Evolutionary conservation across 2,329 filamentous ascomycete species (phyloP).

Genomic region (Colletotrichum shisoi): DNA sequence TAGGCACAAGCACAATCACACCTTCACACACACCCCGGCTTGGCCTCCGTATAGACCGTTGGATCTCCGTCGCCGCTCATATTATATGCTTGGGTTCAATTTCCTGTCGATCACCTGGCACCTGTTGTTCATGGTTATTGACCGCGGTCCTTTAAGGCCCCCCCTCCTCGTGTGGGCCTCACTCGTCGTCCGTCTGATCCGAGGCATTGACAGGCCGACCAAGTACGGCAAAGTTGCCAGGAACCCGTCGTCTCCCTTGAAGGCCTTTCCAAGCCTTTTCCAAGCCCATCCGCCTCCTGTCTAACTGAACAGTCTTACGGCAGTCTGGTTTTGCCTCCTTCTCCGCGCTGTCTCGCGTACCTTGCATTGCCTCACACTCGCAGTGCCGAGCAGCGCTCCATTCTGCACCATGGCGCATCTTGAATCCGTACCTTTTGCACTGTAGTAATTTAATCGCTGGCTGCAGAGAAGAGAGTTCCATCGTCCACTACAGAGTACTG

Average conservation of each 20-base stretch:
- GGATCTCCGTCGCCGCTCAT: constrained; percentile 29
- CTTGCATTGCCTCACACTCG: constrained; percentile 6
- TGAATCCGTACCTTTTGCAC: background rate
- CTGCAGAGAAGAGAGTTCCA: background rate
- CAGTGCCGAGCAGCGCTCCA: background rate
- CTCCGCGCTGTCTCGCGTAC: constrained; percentile 16
- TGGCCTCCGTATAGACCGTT: constrained; percentile 23
- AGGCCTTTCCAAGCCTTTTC: background rate
- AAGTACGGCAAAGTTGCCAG: constrained; percentile 25
- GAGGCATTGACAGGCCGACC: constrained; percentile 22
- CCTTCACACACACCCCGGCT: constrained; percentile 17
- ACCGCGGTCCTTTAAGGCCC: background rate
- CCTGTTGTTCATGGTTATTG: constrained; percentile 22
- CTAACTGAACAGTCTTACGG: background rate
- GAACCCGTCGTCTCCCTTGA: constrained; percentile 30
- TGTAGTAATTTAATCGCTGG: background rate
- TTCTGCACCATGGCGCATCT: background rate
- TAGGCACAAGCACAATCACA: background rate
- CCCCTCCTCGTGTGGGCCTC: constrained; percentile 19
- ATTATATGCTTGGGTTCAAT: constrained; percentile 35
- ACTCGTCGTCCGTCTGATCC: constrained; percentile 20
- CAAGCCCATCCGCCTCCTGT: constrained; percentile 11
- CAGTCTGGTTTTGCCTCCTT: background rate
- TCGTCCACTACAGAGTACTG: constrained; percentile 6
- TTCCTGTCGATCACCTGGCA: constrained; percentile 23